phyloP scores from a whole-genome alignment of 2,329 filamentous ascomycete species.

The Sporothrix dimorphospora region DNA sequence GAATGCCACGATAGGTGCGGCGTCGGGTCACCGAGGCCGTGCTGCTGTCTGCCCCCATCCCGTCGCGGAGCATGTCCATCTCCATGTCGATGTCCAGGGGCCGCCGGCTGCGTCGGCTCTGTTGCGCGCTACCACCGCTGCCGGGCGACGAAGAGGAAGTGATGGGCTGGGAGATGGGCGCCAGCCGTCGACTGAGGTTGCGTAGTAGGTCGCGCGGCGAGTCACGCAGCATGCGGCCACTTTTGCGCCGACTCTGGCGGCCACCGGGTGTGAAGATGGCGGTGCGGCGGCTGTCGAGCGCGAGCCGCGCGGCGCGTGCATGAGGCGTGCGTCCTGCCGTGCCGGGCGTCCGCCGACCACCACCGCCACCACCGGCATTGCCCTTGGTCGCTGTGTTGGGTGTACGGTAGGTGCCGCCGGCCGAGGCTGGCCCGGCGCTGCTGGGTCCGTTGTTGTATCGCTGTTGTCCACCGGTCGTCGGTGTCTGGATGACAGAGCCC shows the following conservation, averaged over 20 bases:
- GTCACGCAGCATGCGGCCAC: slow-evolving; percentile 58
- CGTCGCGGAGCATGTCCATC: slow-evolving; percentile 9
- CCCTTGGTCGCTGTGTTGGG: slow-evolving; percentile 25
- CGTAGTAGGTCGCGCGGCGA: slow-evolving; percentile 58
- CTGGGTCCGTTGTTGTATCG: background rate
- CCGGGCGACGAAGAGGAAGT: slow-evolving; percentile 51
- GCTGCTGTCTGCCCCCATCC: slow-evolving; percentile 19
- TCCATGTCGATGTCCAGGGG: slow-evolving; percentile 22
- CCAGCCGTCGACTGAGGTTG: slow-evolving; percentile 58
- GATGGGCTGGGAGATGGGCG: slow-evolving; percentile 51
- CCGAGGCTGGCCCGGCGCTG: slow-evolving; percentile 20
- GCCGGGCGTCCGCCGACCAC: slow-evolving; percentile 38
- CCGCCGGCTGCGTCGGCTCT: slow-evolving; percentile 22
- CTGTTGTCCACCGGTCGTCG: slow-evolving; percentile 21
- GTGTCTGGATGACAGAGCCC: slow-evolving; percentile 20
- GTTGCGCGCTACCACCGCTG: slow-evolving; percentile 24
- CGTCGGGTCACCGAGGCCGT: background rate
- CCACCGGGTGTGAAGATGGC: slow-evolving; percentile 62
- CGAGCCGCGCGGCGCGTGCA: slow-evolving; percentile 61
- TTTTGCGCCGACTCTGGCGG: slow-evolving; percentile 56
- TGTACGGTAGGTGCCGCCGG: slow-evolving; percentile 26
- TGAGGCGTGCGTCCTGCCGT: slow-evolving; percentile 59
- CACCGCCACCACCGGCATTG: slow-evolving; percentile 42
- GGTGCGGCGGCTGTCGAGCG: slow-evolving; percentile 61
- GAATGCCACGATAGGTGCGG: slow-evolving; percentile 35